These are phyloP conservation scores for Pleurotus citrinopileatus DNA, from an alignment of 768 basidiomycete species.

Conservation along the genomic window DNA sequence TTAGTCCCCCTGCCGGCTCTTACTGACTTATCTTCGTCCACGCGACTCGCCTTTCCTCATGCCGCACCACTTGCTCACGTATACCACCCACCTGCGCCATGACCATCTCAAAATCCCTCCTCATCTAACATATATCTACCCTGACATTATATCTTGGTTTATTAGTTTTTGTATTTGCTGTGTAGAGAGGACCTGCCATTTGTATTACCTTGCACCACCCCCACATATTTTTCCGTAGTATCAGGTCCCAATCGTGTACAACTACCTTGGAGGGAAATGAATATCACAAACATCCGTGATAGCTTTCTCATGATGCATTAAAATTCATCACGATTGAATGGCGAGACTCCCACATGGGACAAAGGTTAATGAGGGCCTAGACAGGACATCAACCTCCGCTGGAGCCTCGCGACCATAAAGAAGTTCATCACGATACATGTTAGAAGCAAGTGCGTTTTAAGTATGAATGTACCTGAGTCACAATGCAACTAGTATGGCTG, in stretches of 20 bases:
- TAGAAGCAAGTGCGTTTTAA: neutral
- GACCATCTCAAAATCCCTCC: no score
- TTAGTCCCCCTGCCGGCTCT: neutral
- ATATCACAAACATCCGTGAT: neutral
- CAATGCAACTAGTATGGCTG: neutral
- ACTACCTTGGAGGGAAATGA: slow-evolving; percentile 6
- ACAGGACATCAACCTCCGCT: neutral
- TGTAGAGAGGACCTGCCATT: slow-evolving; percentile 2
- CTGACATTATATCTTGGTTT: slow-evolving; percentile 6
- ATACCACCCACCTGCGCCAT: no score
- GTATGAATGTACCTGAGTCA: neutral
- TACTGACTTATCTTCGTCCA: neutral
- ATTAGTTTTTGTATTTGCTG: neutral
- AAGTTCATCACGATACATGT: no score
- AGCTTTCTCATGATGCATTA: neutral
- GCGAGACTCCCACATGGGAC: neutral
- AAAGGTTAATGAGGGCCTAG: neutral
- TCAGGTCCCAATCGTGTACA: neutral
- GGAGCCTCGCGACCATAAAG: neutral
- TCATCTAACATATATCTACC: neutral
- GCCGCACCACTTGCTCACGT: neutral
- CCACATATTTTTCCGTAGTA: slow-evolving; percentile 1
- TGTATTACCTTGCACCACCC: slow-evolving; percentile 5
- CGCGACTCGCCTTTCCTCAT: neutral
- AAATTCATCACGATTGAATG: neutral